Conservation (phyloP, 306 rosid species). For the Sicyos baderoa region DNA sequence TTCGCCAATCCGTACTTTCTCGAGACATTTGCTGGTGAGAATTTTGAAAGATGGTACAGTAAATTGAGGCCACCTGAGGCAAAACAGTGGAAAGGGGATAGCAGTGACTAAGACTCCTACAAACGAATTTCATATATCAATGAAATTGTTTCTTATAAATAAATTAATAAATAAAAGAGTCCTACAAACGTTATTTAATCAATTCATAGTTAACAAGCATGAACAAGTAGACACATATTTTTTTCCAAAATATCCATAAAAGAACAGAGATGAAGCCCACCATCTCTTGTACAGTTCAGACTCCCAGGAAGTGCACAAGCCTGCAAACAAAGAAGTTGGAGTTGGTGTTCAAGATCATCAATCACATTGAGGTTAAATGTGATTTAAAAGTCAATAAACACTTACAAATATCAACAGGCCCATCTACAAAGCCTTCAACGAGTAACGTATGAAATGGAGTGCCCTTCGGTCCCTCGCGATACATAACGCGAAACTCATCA, state of each 20-base stretch:
- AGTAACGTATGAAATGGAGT: conserved; percentile 80
- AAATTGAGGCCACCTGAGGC: conserved; percentile 83
- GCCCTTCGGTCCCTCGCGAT: conserved; percentile 78
- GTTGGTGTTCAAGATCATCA: conserved; percentile 7
- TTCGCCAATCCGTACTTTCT: conserved; percentile 59
- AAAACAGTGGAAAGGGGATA: conserved; percentile 12
- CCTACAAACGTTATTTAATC: neutral
- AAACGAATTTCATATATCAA: too few species aligned
- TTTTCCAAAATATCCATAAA: neutral
- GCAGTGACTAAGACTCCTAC: neutral
- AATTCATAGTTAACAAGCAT: neutral
- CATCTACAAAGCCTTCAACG: conserved; percentile 87
- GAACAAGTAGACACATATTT: neutral
- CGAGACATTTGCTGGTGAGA: conserved; percentile 46
- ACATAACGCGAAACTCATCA: conserved; percentile 91
- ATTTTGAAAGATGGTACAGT: conserved; percentile 68
- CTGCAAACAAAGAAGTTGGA: conserved; percentile 38
- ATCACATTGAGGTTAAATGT: conserved; percentile 5
- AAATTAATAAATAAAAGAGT: too few species aligned
- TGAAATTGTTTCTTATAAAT: too few species aligned
- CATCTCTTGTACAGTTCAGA: conserved; percentile 66
- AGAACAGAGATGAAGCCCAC: conserved; percentile 38
- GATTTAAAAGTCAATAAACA: conserved; percentile 16
- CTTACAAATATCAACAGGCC: conserved; percentile 82
- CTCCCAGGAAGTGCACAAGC: conserved; percentile 82